Evolutionary conservation across 768 basidiomycete genomes (phyloP).

Genomic region (Butyriboletus loyo): DNA sequence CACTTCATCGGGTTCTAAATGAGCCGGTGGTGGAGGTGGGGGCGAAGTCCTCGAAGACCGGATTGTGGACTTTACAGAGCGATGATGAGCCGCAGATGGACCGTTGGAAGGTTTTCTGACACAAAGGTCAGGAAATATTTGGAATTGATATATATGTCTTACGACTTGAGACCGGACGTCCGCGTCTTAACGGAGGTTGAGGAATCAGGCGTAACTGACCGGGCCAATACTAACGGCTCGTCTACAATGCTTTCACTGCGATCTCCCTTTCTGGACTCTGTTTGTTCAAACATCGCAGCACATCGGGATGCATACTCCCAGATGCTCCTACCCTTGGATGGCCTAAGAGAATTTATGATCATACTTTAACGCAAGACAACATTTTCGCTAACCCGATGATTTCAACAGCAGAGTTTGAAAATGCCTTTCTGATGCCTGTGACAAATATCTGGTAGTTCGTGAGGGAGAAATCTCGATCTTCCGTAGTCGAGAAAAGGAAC

Average conservation of each 20-base stretch:
- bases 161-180: conserved; percentile 13
- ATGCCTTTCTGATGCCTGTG: conserved; percentile 6
- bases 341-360: conserved; percentile 13
- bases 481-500: conserved; percentile 23
- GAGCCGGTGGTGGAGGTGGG: conserved; percentile 31
- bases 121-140: background rate
- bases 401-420: background rate
- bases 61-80: conserved; percentile 34
- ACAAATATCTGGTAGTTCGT: conserved; percentile 25
- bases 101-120: conserved; percentile 11
- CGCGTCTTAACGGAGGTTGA: conserved; percentile 15
- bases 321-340: conserved; percentile 5
- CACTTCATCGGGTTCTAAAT: conserved; percentile 63
- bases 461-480: conserved; percentile 10
- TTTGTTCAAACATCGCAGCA: conserved; percentile 20
- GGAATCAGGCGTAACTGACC: conserved; percentile 19
- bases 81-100: conserved; percentile 20
- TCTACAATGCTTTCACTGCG: background rate
- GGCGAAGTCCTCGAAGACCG: conserved; percentile 14
- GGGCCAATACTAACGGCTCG: background rate
- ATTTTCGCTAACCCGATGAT: conserved; percentile 14
- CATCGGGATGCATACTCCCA: conserved; percentile 4
- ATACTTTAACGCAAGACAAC: background rate
- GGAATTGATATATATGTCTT: background rate
- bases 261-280: conserved; percentile 1